Percentiles rank a stretch among this genome's conserved stretches.
These are phyloP conservation scores for barrel medic (Medicago truncatula) DNA, from an alignment of 306 rosid genomes.

Conservation along the genomic window MtrunA17r5.0-ANR NC_053043.1:1040001-1040500, in stretches of 20 bases:
- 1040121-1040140: constrained; percentile 77
- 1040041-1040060: constrained; percentile 72
- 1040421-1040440: constrained; percentile 79
- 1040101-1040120: constrained; percentile 74
- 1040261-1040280: constrained; percentile 65
- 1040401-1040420: constrained; percentile 55
- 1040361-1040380: constrained; percentile 67
- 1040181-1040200: constrained; percentile 64
- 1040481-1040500: constrained; percentile 29
- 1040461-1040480: constrained; percentile 58
- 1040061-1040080: constrained; percentile 54
- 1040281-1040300: constrained; percentile 68
- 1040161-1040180: constrained; percentile 62
- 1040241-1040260: constrained; percentile 65
- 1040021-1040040: constrained; percentile 74
- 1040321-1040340: constrained; percentile 73
- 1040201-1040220: constrained; percentile 62
- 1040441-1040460: constrained; percentile 72
- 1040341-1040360: constrained; percentile 64
- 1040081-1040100: constrained; percentile 51
- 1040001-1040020: constrained; percentile 68
- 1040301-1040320: constrained; percentile 62
- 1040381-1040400: constrained; percentile 62
- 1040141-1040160: constrained; percentile 72
- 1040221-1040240: constrained; percentile 74